Conservation (phyloP, 768 basidiomycete genomes). For the Pulveroboletus ravenelii region DNA sequence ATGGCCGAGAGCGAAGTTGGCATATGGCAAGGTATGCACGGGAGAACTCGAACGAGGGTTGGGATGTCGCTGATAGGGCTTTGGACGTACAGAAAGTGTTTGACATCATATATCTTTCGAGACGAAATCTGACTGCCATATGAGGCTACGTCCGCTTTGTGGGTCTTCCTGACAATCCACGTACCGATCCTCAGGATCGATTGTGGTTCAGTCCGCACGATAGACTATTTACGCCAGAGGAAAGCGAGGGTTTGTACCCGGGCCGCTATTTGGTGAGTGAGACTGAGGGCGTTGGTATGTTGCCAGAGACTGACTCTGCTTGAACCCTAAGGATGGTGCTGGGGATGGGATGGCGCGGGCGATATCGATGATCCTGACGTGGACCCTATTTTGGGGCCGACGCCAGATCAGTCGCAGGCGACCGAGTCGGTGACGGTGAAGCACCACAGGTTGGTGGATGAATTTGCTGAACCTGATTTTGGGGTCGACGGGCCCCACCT, state of each 20-base stretch:
- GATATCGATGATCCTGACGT: constrained; percentile 97
- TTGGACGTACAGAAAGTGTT: constrained; percentile 69
- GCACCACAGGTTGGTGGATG: too few relatives aligned
- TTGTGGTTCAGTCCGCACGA: constrained; percentile 98
- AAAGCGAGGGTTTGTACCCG: constrained; percentile 72
- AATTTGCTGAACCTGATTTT: too few relatives aligned
- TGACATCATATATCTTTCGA: constrained; percentile 87
- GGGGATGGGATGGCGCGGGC: constrained; percentile 98
- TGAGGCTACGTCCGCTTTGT: constrained; percentile 90
- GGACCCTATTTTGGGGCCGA: constrained; percentile 95
- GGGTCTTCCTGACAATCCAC: constrained; percentile 93
- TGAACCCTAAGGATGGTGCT: constrained; percentile 70
- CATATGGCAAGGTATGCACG: constrained; percentile 76
- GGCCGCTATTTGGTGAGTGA: constrained; percentile 75
- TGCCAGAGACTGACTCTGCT: constrained; percentile 2
- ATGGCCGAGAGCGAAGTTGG: constrained; percentile 90
- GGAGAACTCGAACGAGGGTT: not conserved
- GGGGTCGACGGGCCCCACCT: constrained; percentile 71
- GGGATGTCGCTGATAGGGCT: not conserved
- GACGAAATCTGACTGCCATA: constrained; percentile 93
- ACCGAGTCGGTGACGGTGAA: too few relatives aligned
- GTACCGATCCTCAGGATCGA: constrained; percentile 96
- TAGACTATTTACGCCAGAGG: constrained; percentile 85
- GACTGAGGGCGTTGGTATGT: not conserved
- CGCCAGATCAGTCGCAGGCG: too few relatives aligned